Evolutionary conservation across 805 yeast species (phyloP), one percentile per base, ranked within the genome.

Genomic region (Metschnikowia arizonensis): DNA sequence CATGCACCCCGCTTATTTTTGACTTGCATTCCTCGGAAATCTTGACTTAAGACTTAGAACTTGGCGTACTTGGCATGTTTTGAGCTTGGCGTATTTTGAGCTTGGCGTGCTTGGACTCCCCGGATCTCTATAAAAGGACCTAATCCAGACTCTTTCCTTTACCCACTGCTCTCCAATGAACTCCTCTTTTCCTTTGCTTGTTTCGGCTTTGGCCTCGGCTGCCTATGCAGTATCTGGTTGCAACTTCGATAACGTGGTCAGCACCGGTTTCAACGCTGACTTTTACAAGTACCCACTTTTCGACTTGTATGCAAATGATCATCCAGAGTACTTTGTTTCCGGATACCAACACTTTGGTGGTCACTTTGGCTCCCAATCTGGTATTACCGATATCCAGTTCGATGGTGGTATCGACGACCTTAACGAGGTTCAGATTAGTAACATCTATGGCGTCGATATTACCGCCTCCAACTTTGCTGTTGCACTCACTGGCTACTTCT

Each of bases 251-350:
- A 39, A 21, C 1, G 21, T 15, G 9, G 10, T 14, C 19, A 6
- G 42, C 34, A 30, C 26, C n/a, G 46, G 46, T 30, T 43, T 43
- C 19, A 35, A 43, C 19, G 46, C 34, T 10, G 19, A 25, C 12
- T 43, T 43, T 14, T 43, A 43, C 25, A 23, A 32, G 12, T 37
- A 43, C 26, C 46, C 46, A 2, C 26, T 39, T 12, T 39, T 14
- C 14, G 23, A 39, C 23, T 9, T 39, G 28, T 19, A 12, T 12
- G 42, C 42, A 18, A 39, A 39, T 9, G 21, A 29, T 6, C 34
- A 10, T 4, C 19, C 33, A 11, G 34, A 39, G n/a, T 39, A 30
- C 21, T 39, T 39, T 15, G 42, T 39, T 15, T 19, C 23, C 2
- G 42, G 42, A 4, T 39, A 39, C 34, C 42, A 39, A 12, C 9